Conservation (phyloP, 1,284 basidiomycete species). For the Cutaneotrichosporon dermatis region DNA sequence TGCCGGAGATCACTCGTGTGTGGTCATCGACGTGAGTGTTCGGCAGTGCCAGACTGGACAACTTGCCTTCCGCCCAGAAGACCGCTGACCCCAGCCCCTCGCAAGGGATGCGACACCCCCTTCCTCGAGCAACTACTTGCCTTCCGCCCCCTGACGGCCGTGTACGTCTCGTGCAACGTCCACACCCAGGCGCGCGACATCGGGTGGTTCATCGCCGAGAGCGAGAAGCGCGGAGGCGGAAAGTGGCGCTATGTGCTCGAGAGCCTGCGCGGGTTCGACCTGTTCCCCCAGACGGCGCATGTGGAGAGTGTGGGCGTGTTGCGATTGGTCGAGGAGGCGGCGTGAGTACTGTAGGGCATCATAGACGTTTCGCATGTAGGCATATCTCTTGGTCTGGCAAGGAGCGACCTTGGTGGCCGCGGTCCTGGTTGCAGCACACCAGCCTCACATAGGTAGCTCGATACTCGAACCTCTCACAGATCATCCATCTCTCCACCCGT, state of each 20-base stretch:
- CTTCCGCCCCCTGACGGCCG: constrained; percentile 67
- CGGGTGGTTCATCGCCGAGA: constrained; percentile 23
- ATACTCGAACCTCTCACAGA: too few relatives aligned
- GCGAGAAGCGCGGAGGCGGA: constrained; percentile 20
- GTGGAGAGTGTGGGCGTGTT: constrained; percentile 60
- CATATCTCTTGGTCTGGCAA: too few relatives aligned
- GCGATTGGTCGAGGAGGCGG: constrained; percentile 39
- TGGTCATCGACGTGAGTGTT: constrained; percentile 49
- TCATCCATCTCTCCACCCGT: too few relatives aligned
- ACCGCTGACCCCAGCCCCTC: constrained; percentile 63
- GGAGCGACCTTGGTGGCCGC: too few relatives aligned
- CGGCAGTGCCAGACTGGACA: too few relatives aligned
- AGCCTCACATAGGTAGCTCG: too few relatives aligned
- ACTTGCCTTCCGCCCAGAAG: too few relatives aligned
- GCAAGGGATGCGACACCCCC: constrained; percentile 79
- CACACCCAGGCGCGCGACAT: constrained; percentile 50
- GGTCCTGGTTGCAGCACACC: too few relatives aligned
- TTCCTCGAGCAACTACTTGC: constrained; percentile 74
- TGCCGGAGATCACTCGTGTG: constrained; percentile 39
- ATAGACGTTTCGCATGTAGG: too few relatives aligned
- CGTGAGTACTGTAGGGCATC: too few relatives aligned
- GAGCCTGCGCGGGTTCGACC: constrained; percentile 77
- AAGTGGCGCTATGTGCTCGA: constrained; percentile 56
- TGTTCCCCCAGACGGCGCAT: constrained; percentile 65
- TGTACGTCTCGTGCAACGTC: constrained; percentile 91